Evolutionary conservation across 2,329 filamentous ascomycete species (phyloP).

Genomic region (Aureobasidium sp.): DNA sequence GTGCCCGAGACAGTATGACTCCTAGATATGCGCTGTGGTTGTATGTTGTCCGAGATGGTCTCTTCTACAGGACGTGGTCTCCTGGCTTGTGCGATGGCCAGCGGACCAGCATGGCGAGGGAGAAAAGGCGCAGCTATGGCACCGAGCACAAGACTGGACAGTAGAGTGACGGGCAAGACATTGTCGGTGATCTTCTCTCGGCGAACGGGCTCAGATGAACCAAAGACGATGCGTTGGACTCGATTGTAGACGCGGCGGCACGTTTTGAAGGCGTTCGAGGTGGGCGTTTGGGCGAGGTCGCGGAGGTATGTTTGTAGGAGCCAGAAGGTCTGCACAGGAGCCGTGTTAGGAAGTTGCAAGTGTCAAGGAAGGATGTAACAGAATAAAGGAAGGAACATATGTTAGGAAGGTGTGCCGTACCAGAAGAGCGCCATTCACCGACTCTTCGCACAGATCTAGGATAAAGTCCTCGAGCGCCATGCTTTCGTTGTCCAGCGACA

Average conservation of each 20-base stretch:
- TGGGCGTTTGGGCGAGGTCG: slow-evolving; percentile 68
- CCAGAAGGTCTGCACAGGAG: slow-evolving; percentile 66
- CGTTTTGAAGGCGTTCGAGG: slow-evolving; percentile 71
- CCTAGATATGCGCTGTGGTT: slow-evolving; percentile 52
- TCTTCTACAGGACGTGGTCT: slow-evolving; percentile 61
- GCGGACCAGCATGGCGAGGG: slow-evolving; percentile 69
- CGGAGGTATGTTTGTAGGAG: slow-evolving; percentile 82
- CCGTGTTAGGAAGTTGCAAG: slow-evolving; percentile 8
- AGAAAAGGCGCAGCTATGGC: slow-evolving; percentile 68
- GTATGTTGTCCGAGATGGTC: slow-evolving; percentile 52
- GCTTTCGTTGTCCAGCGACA: slow-evolving; percentile 83
- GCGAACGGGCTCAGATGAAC: slow-evolving; percentile 60
- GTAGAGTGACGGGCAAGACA: slow-evolving; percentile 68
- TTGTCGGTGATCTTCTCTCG: slow-evolving; percentile 77
- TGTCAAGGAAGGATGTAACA: too few relatives aligned
- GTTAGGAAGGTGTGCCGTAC: slow-evolving; percentile 38
- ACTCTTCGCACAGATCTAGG: slow-evolving; percentile 78
- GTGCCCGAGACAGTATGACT: slow-evolving; percentile 60
- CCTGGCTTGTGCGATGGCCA: slow-evolving; percentile 74
- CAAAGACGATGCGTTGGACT: slow-evolving; percentile 82
- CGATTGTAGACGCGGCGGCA: slow-evolving; percentile 81
- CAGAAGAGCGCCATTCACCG: slow-evolving; percentile 73
- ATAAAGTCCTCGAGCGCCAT: slow-evolving; percentile 87
- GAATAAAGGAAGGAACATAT: background rate
- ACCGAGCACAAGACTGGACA: slow-evolving; percentile 73